Base-by-base conservation (phyloP, 2,329 filamentous ascomycete genomes). In the Amauroascus niger region DNA sequence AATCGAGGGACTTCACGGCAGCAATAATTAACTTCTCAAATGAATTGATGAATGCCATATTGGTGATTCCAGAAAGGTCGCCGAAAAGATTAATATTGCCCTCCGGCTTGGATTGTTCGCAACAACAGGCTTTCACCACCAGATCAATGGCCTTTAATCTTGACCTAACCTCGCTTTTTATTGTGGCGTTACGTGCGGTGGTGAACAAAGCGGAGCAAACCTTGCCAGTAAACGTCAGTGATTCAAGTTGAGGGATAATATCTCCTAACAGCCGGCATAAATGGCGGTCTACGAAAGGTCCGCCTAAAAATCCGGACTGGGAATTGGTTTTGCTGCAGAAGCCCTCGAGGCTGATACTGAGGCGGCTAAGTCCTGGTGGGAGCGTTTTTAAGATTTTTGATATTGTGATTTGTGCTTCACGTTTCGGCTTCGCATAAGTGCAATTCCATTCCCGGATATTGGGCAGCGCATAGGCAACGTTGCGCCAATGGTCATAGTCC, bases 111-210 rank as follows among this genome's bases (percentile, higher is more conserved):
- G 53, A 52, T 33, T 59, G 61, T 37, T 68, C 65, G 2, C 83
- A 79, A 61, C 86, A 89, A 65, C 83, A 85, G 57, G 87, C 87
- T 69, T 87, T 87, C 53, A 88, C 82, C 0, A 83, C 83, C 43
- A 88, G 68, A 61, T 88, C 84, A 20, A 88, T 75, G 1, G 81
- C 83, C 67, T 80, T 81, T 43, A 88, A 76, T 14, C 63, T 65
- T 3, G 67, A 64, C 26, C 59, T 54, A 9, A 57, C 71, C 74
- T 14, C 73, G 69, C 41, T 76, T 67, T 39, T 75, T 67, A 79
- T 74, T 30, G 75, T 74, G 28, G 73, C 69, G 43, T 70, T 69
- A n/a, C 76, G 72, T 4, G 80, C 76, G 32, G 75, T 67, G 44
- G 81, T 78, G 62, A 88, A 88, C 56, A 88, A 81, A n/a, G 73